Evolutionary conservation across 2,329 filamentous ascomycete species (phyloP).

Genomic region (Akanthomyces dipterigenus): DNA sequence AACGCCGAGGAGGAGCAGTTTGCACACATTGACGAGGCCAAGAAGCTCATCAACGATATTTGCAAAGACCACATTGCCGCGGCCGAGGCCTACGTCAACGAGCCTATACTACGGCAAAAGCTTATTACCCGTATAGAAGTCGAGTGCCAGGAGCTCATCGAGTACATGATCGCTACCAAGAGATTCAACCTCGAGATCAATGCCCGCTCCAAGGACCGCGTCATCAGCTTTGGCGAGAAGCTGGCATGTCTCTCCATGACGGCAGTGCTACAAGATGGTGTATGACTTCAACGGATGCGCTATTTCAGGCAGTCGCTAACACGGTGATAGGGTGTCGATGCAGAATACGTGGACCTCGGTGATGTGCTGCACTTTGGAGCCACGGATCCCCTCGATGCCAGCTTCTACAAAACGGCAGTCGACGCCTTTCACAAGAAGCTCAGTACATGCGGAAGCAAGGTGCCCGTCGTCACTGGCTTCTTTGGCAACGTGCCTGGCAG

Average conservation of each 20-base stretch:
- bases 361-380: slow-evolving; percentile 68
- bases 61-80: slow-evolving; percentile 74
- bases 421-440: slow-evolving; percentile 58
- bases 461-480: slow-evolving; percentile 84
- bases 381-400: slow-evolving; percentile 52
- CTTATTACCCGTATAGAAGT: slow-evolving; percentile 62
- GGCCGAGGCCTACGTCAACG: slow-evolving; percentile 55
- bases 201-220: slow-evolving; percentile 72
- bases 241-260: slow-evolving; percentile 90
- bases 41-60: slow-evolving; percentile 71
- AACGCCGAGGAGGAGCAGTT: slow-evolving; percentile 46
- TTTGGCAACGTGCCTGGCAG: slow-evolving; percentile 91
- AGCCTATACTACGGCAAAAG: slow-evolving; percentile 46
- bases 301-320: slow-evolving; percentile 19
- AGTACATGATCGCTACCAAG: slow-evolving; percentile 60
- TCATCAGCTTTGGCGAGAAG: slow-evolving; percentile 94
- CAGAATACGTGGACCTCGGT: slow-evolving; percentile 84
- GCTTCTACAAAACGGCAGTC: slow-evolving; percentile 63
- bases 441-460: slow-evolving; percentile 54
- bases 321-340: slow-evolving; percentile 57
- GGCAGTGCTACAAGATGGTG: slow-evolving; percentile 69
- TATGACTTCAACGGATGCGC: slow-evolving; percentile 21
- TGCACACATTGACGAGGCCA: slow-evolving; percentile 56
- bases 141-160: slow-evolving; percentile 75
- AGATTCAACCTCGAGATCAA: slow-evolving; percentile 70